Conservation (phyloP, 1,284 basidiomycete species). For the Rhodotorula sp. region DNA sequence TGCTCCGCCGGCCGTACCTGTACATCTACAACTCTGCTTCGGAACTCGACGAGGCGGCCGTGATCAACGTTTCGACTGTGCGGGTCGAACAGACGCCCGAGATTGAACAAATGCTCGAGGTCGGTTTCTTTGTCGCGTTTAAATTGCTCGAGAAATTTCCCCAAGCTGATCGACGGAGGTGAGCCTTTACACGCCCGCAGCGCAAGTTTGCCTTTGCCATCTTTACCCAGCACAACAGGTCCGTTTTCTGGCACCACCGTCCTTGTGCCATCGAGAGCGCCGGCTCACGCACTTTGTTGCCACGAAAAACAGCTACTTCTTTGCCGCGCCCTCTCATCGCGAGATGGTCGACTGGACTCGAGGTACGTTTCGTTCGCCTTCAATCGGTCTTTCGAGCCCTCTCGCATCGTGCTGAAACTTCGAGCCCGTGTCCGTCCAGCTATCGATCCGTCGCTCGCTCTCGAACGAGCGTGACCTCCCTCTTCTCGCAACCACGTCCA, state of each 20-base stretch:
- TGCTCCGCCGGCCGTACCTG: slow-evolving; percentile 85
- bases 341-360: slow-evolving; percentile 41
- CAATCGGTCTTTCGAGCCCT: not conserved
- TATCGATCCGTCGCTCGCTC: no score
- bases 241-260: no score
- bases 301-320: slow-evolving; percentile 32
- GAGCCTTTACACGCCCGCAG: slow-evolving; percentile 4
- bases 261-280: no score
- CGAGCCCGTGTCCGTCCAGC: no score
- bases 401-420: no score
- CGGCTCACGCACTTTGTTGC: no score
- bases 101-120: slow-evolving; percentile 79
- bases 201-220: slow-evolving; percentile 43
- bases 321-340: slow-evolving; percentile 22
- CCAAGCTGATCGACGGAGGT: not conserved
- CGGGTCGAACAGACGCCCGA: slow-evolving; percentile 82
- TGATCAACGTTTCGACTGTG: slow-evolving; percentile 79
- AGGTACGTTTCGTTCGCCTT: slow-evolving; percentile 6
- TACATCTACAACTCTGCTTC: slow-evolving; percentile 77
- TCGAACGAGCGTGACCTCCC: no score
- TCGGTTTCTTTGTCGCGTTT: slow-evolving; percentile 51
- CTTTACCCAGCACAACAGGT: slow-evolving; percentile 42
- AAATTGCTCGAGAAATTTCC: not conserved
- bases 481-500: no score
- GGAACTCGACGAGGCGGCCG: slow-evolving; percentile 72